Conservation (phyloP, 164 flowering plant genomes). For the Nelumbo lutea region DNA sequence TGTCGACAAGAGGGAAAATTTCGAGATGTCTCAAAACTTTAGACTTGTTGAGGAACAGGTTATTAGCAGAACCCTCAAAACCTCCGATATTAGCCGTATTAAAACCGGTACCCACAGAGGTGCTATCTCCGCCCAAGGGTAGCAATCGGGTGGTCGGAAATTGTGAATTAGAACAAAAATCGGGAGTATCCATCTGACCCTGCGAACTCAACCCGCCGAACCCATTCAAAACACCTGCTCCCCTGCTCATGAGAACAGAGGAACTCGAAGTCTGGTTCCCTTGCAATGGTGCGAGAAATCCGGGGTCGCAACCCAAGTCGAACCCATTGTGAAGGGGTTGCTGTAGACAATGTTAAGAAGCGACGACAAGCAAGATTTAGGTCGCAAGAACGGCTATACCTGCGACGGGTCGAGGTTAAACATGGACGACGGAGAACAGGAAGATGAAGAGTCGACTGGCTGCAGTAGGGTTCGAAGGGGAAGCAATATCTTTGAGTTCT, state of each 20-base stretch:
- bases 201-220: too few species aligned
- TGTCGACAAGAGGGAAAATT: constrained; percentile 40
- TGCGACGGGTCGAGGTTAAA: constrained; percentile 60
- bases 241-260: constrained; percentile 37
- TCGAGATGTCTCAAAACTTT: constrained; percentile 45
- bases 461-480: constrained; percentile 37
- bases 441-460: constrained; percentile 12
- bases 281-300: constrained; percentile 26
- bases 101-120: constrained; percentile 21
- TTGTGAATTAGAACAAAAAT: too few species aligned
- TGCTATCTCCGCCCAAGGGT: constrained; percentile 29
- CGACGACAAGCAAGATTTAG: constrained; percentile 8
- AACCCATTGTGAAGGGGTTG: constrained; percentile 26
- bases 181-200: too few species aligned
- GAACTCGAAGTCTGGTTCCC: constrained; percentile 2
- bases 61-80: too few species aligned
- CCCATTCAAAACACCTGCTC: too few species aligned
- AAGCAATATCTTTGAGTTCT: constrained; percentile 8
- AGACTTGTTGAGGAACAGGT: too few species aligned
- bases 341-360: constrained; percentile 34
- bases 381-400: constrained; percentile 37
- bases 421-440: constrained; percentile 53
- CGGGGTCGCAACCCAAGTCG: constrained; percentile 37
- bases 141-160: too few species aligned
- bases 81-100: constrained; percentile 28